Evolutionary conservation across 768 basidiomycete genomes (phyloP).

Genomic region (Amanita subjunquillea): DNA sequence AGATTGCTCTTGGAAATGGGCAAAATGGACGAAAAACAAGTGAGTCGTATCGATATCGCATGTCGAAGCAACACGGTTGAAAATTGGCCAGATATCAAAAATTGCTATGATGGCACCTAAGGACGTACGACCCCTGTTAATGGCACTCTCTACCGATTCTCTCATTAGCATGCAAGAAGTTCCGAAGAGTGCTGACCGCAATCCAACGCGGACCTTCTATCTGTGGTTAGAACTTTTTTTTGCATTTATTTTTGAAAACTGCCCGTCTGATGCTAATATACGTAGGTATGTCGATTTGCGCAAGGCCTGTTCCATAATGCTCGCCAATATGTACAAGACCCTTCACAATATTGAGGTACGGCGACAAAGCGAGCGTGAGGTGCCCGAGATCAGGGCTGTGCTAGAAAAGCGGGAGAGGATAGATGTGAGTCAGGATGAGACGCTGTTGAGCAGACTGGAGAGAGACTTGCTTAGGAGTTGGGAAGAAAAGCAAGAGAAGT

Average conservation of each 20-base stretch:
- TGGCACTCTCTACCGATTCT: slow-evolving; percentile 69
- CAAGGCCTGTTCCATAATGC: slow-evolving; percentile 70
- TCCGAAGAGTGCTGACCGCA: slow-evolving; percentile 82
- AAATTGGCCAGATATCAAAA: slow-evolving; percentile 68
- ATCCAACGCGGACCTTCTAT: slow-evolving; percentile 82
- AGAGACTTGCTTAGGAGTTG: slow-evolving; percentile 64
- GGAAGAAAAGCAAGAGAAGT: slow-evolving; percentile 62
- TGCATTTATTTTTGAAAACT: not conserved
- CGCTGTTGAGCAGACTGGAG: slow-evolving; percentile 63
- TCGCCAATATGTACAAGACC: slow-evolving; percentile 80
- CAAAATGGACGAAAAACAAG: slow-evolving; percentile 94
- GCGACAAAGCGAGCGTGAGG: slow-evolving; percentile 63
- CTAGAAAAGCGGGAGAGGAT: slow-evolving; percentile 72
- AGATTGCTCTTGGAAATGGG: slow-evolving; percentile 70
- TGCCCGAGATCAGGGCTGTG: slow-evolving; percentile 55
- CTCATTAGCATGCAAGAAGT: slow-evolving; percentile 90
- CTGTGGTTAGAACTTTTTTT: slow-evolving; percentile 53
- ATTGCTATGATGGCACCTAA: slow-evolving; percentile 87
- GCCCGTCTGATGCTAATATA: slow-evolving; percentile 3
- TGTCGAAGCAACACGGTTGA: not conserved
- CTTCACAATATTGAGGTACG: slow-evolving; percentile 77
- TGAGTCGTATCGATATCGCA: slow-evolving; percentile 20
- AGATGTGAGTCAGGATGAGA: slow-evolving; percentile 74
- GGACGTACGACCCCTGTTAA: slow-evolving; percentile 73
- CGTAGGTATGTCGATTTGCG: slow-evolving; percentile 81